These are phyloP conservation scores for Collybiopsis luxurians DNA, from an alignment of 768 basidiomycete species.

Conservation along the genomic window DNA sequence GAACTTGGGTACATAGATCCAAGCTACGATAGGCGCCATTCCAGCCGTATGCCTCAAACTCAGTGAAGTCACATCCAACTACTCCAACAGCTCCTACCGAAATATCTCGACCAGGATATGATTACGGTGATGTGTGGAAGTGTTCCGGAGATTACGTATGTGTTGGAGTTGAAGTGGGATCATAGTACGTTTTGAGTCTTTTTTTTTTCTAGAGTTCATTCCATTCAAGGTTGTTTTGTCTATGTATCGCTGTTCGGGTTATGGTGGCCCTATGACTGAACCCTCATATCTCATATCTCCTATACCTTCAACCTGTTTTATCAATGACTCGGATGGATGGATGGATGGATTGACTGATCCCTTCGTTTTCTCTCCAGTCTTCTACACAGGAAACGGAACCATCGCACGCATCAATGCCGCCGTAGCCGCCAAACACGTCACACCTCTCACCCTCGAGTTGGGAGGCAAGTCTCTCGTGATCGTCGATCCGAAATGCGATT, in stretches of 20 bases:
- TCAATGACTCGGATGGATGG: too few species aligned
- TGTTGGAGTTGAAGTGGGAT: slow-evolving; percentile 45
- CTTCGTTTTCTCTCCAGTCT: too few species aligned
- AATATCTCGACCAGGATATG: slow-evolving; percentile 49
- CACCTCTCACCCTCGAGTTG: slow-evolving; percentile 53
- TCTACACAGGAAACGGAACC: slow-evolving; percentile 45
- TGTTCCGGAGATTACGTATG: slow-evolving; percentile 51
- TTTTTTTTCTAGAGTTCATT: too few species aligned
- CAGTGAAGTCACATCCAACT: slow-evolving; percentile 56
- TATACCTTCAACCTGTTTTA: too few species aligned
- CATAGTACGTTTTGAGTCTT: slow-evolving; percentile 22
- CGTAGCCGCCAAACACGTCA: slow-evolving; percentile 54
- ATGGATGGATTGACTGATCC: too few species aligned
- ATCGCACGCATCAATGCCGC: slow-evolving; percentile 47
- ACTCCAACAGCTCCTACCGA: slow-evolving; percentile 53
- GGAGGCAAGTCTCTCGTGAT: slow-evolving; percentile 66
- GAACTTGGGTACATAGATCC: slow-evolving; percentile 22
- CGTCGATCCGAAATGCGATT: slow-evolving; percentile 66
- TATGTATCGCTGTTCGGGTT: too few species aligned
- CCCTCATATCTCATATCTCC: neutral
- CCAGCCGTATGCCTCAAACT: slow-evolving; percentile 65
- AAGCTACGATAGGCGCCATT: slow-evolving; percentile 68
- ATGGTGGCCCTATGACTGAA: neutral
- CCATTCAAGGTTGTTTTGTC: too few species aligned
- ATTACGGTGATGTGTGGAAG: slow-evolving; percentile 59